phyloP scores from a whole-genome alignment of 441 rosid genomes.

The Erodium texanum region DNA sequence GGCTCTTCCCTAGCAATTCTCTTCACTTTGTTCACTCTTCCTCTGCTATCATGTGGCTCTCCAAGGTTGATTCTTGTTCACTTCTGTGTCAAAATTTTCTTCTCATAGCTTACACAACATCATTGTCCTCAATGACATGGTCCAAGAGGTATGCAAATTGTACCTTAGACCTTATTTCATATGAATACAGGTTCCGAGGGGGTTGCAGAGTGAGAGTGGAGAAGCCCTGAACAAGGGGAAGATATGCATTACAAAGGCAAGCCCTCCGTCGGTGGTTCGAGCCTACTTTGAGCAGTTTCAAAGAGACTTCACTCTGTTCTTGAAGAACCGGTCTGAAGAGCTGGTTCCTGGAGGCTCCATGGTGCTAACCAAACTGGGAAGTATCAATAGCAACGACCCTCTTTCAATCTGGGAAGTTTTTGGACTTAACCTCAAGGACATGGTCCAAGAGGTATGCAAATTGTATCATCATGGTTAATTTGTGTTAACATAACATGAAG shows the following conservation, averaged over 20 bases:
- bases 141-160: too few relatives aligned
- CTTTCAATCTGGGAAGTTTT: constrained; percentile 17
- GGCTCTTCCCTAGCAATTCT: constrained; percentile 15
- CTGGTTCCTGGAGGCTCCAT: constrained; percentile 18
- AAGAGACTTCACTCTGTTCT: constrained; percentile 22
- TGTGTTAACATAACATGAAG: too few relatives aligned
- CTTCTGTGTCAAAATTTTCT: too few relatives aligned
- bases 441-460: background rate
- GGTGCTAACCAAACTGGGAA: constrained; percentile 22
- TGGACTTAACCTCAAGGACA: background rate
- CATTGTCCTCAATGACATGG: too few relatives aligned
- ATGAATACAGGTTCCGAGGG: constrained; percentile 23
- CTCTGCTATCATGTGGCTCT: constrained; percentile 21
- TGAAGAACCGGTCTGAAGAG: constrained; percentile 18
- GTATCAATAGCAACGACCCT: constrained; percentile 5
- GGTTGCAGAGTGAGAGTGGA: background rate
- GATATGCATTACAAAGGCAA: constrained; percentile 11
- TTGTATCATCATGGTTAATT: too few relatives aligned
- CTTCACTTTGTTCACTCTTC: constrained; percentile 25
- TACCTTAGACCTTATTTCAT: too few relatives aligned
- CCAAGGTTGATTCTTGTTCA: constrained; percentile 2
- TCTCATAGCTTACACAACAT: too few relatives aligned
- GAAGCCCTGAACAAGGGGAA: constrained; percentile 2
- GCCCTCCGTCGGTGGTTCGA: constrained; percentile 9
- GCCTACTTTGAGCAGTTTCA: constrained; percentile 21